Base-by-base conservation (phyloP, 306 rosid species). In the Ceratonia siliqua region DNA sequence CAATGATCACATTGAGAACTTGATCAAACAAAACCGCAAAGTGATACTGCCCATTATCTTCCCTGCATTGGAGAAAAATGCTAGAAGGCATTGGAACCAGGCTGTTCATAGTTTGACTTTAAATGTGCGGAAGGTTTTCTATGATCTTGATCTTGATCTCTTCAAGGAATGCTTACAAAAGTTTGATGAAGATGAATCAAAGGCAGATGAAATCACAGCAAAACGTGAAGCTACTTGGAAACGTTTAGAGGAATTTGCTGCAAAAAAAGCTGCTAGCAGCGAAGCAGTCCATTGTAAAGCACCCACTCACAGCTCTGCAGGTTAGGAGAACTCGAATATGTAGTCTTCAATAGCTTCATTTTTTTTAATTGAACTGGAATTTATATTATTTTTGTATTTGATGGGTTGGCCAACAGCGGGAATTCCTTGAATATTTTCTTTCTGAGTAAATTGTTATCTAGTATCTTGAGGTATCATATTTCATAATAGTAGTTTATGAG, bases 101-200 rank as follows among this genome's bases (percentile, higher is more conserved):
- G 94, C 88, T 67, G 94, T 89, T 30, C 91, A 85, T 68, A 82
- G 91, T 73, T 74, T 89, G 87, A 87, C 94, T 36, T 57, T 87
- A 68, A 89, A 85, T 30, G 91, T 83, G 54, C 85, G 85, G 52
- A 87, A 89, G 77, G 55, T 84, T 21, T 87, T 87, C 81, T 25
- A 33, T 11, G 90, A 89, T 70, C 82, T 87, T 46, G 94, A 89
- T 64, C 78, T 88, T 2, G 87, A 87, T 46, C 79, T 89, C 32
- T 83, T 76, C 78, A 66, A 79, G 50, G 87, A 89, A 73, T 89
- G 92, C 81, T 71, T 82, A 50, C 79, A 62, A 6, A 75, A 81
- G 81, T 81, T 77, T 27, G 70, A 85, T 52, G 89, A 87, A 75
- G 71, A 79, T 32, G 83, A 85, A 62, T 61, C 67, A 28, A 85